Evolutionary conservation across 2,329 filamentous ascomycete genomes (phyloP).

Genomic region (Apiospora koreana): DNA sequence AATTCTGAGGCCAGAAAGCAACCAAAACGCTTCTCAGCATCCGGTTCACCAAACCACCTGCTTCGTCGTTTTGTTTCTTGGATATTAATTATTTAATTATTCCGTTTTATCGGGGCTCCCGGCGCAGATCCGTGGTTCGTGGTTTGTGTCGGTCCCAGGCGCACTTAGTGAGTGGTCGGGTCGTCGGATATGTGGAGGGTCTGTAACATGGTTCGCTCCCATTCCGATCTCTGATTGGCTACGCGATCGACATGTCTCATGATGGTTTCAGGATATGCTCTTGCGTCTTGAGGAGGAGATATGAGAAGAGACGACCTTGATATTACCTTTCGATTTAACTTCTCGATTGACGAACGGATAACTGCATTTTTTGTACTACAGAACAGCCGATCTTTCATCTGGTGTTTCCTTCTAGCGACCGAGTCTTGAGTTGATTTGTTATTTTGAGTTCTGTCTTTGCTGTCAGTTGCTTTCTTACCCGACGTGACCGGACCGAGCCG

Average conservation of each 20-base stretch:
- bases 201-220: slow-evolving; percentile 1
- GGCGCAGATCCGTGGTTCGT: not conserved
- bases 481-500: not conserved
- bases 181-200: not conserved
- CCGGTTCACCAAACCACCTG: too few species aligned
- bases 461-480: not conserved
- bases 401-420: not conserved
- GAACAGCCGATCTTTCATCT: not conserved
- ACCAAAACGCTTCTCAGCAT: too few species aligned
- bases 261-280: slow-evolving; percentile 1
- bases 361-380: not conserved
- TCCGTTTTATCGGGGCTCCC: not conserved
- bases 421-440: not conserved
- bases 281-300: not conserved
- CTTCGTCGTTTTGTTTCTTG: too few species aligned
- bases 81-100: too few species aligned
- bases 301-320: not conserved
- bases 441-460: not conserved
- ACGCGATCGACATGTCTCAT: not conserved
- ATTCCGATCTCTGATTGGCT: not conserved
- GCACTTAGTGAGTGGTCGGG: not conserved
- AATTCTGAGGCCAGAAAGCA: too few species aligned
- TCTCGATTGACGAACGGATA: not conserved
- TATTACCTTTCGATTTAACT: not conserved
- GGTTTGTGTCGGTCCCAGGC: not conserved